Evolutionary conservation across 2,329 filamentous ascomycete species (phyloP).

Genomic region (Botrytis paeoniae): DNA sequence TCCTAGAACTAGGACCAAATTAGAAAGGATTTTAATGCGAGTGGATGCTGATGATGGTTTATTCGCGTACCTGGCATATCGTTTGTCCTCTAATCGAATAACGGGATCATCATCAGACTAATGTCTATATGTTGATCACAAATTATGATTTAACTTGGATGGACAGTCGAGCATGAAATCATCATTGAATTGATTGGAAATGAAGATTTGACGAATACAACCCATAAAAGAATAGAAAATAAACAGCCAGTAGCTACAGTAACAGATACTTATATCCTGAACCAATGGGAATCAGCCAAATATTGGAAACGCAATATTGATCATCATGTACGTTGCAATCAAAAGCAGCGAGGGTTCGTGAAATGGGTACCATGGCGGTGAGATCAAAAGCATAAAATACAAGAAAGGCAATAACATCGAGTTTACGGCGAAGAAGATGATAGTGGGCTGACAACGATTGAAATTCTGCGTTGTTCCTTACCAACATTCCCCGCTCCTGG

Average conservation of each 20-base stretch:
- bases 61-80: constrained; percentile 19
- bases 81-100: constrained; percentile 14
- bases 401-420: constrained; percentile 1
- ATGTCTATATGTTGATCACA: neutral
- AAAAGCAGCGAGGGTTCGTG: constrained; percentile 18
- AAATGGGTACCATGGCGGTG: constrained; percentile 9
- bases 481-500: constrained; percentile 5
- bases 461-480: constrained; percentile 8
- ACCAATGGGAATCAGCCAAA: constrained; percentile 14
- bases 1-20: constrained; percentile 15
- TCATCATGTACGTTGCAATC: constrained; percentile 9
- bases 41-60: constrained; percentile 5
- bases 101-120: constrained; percentile 2
- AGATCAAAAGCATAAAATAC: constrained; percentile 4
- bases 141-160: neutral
- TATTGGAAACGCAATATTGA: constrained; percentile 10
- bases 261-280: neutral
- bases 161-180: neutral
- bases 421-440: neutral
- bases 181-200: neutral
- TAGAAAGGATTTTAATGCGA: neutral
- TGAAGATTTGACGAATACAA: neutral
- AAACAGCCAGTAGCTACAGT: neutral
- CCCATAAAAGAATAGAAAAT: neutral
- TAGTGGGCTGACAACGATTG: constrained; percentile 8